Percentiles rank a stretch among this genome's conserved stretches.
phyloP scores from a whole-genome alignment of 768 basidiomycete species.

The Austroboletus eburneus region DNA sequence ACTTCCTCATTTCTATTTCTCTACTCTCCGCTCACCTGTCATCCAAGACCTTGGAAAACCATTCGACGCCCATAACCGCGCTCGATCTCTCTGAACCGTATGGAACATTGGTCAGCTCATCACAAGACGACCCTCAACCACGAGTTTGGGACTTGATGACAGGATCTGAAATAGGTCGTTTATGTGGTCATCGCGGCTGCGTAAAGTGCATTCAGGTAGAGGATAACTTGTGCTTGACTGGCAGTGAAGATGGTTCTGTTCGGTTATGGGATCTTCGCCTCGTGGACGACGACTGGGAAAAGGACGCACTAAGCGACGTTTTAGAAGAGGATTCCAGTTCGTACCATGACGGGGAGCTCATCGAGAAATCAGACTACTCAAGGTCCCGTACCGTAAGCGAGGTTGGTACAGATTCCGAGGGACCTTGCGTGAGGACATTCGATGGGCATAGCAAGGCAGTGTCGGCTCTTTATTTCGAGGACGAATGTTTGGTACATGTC shows the following conservation, averaged over 20 bases:
- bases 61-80: constrained; percentile 76
- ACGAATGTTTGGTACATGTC: constrained; percentile 75
- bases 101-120: constrained; percentile 85
- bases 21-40: constrained; percentile 8
- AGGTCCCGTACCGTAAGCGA: constrained; percentile 37
- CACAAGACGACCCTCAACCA: constrained; percentile 80
- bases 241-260: constrained; percentile 81
- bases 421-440: constrained; percentile 61
- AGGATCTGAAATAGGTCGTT: constrained; percentile 79
- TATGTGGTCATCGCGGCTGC: constrained; percentile 75
- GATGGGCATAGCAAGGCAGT: constrained; percentile 94
- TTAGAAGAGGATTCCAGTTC: constrained; percentile 54
- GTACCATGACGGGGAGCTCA: constrained; percentile 32
- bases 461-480: constrained; percentile 93
- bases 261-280: constrained; percentile 87
- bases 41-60: constrained; percentile 74
- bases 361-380: constrained; percentile 39
- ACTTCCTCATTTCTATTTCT: constrained; percentile 11
- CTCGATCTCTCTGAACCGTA: constrained; percentile 98
- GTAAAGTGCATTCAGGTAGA: constrained; percentile 95
- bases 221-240: constrained; percentile 85
- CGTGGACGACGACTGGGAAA: constrained; percentile 68
- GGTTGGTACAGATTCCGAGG: constrained; percentile 42
- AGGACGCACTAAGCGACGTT: constrained; percentile 56
- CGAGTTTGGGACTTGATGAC: constrained; percentile 93